These are phyloP conservation scores for Saccharomyces pastorianus DNA, from an alignment of 1,139 yeast genomes.

Conservation along the genomic window DNA sequence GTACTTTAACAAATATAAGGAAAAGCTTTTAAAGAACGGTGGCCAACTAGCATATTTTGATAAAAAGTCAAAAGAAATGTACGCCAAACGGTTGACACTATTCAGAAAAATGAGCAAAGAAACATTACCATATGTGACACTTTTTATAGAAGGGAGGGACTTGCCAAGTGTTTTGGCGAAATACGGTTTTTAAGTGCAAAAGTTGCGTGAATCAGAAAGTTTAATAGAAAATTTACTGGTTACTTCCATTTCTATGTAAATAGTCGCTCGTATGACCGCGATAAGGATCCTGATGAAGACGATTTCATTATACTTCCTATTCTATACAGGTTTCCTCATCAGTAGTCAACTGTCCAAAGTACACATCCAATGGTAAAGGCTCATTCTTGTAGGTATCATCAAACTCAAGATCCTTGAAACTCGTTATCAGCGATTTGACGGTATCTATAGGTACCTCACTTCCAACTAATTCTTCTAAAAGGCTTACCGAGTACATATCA, in stretches of 20 bases:
- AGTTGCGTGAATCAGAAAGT: not conserved
- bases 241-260: not conserved
- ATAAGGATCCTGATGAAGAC: not conserved
- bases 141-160: constrained; percentile 13
- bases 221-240: not conserved
- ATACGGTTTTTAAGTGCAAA: constrained; percentile 8
- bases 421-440: not conserved
- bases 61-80: constrained; percentile 12
- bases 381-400: not conserved
- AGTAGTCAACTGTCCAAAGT: not conserved
- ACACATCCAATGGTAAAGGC: not conserved
- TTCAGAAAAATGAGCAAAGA: constrained; percentile 14
- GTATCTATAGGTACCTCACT: constrained; percentile 35
- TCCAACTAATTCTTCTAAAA: constrained; percentile 56
- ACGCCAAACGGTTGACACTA: constrained; percentile 13
- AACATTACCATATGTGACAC: constrained; percentile 18
- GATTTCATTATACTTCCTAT: not conserved
- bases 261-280: not conserved
- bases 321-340: not conserved
- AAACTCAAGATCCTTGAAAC: not conserved
- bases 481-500: not conserved
- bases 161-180: constrained; percentile 13
- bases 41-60: constrained; percentile 15
- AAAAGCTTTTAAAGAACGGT: constrained; percentile 7
- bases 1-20: constrained; percentile 13